These are phyloP conservation scores for Stropharia rugosoannulata DNA, from an alignment of 768 basidiomycete species.

Conservation along the genomic window DNA sequence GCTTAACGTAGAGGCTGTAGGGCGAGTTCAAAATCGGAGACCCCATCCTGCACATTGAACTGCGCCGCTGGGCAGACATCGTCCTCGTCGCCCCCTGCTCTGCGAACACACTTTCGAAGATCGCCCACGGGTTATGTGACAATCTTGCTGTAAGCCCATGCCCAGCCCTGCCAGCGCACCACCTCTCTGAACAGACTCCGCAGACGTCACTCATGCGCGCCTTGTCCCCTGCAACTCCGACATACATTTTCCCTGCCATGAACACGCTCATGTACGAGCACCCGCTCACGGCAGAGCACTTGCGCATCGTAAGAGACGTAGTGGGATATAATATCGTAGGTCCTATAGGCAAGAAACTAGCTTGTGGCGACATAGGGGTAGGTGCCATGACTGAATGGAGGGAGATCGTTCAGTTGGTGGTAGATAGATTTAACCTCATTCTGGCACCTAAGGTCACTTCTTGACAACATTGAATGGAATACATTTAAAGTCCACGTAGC, in stretches of 20 bases:
- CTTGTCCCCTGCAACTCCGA: slow-evolving; percentile 78
- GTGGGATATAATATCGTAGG: slow-evolving; percentile 82
- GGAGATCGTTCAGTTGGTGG: slow-evolving; percentile 79
- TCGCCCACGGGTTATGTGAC: slow-evolving; percentile 86
- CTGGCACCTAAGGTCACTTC: not conserved
- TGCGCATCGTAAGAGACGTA: slow-evolving; percentile 70
- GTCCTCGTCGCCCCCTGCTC: slow-evolving; percentile 95
- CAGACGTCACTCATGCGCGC: slow-evolving; percentile 85
- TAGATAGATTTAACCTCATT: slow-evolving; percentile 46
- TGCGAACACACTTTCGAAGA: slow-evolving; percentile 95
- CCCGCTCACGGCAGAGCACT: slow-evolving; percentile 84
- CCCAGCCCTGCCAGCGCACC: not conserved
- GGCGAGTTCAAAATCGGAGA: slow-evolving; percentile 76
- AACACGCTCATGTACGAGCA: slow-evolving; percentile 98
- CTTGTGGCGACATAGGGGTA: slow-evolving; percentile 88
- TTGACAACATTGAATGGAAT: too few relatives aligned
- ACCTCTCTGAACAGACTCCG: not conserved
- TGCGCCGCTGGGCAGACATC: slow-evolving; percentile 91
- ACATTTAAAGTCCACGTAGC: too few relatives aligned
- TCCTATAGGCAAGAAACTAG: slow-evolving; percentile 84
- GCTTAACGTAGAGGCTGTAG: slow-evolving; percentile 34
- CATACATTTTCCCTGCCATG: slow-evolving; percentile 96
- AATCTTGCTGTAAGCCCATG: slow-evolving; percentile 73
- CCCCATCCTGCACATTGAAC: slow-evolving; percentile 95
- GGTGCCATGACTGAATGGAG: slow-evolving; percentile 98